Base-by-base conservation (phyloP, 176 grass and related monocot species). In the Bothriochloa decipiens region DNA sequence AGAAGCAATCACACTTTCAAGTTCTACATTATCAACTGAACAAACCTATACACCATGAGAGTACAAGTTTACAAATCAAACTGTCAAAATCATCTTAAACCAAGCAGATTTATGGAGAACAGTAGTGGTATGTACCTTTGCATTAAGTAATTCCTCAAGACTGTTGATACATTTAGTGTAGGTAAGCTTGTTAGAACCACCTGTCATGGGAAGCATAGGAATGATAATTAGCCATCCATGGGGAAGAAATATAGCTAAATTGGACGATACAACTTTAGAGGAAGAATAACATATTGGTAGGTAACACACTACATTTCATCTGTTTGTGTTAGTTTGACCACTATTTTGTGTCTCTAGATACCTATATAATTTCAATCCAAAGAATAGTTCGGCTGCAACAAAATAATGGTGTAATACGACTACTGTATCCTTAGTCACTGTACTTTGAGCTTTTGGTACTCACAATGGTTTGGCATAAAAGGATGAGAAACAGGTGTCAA, bases 91-190 rank as follows among this genome's bases (percentile, higher is more conserved):
- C 10, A 68, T 39, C 46, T 81, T 37, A 69, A 81, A 40, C 43
- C 36, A 40, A 83, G 49, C 25, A 28, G 65, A 86, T 60, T 52
- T 68, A 46, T 70, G 45, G 75, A 16, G n/a, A 62, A 40, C 6
- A 71, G n/a, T 41, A 53, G 58, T 81, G 65, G 37, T 75, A 16
- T 60, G 75, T 80, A 98, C 95, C 92, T 98, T 95, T 73, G 91
- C 92, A 88, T 95, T 86, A 77, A 98, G 89, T 72, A 98, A 90
- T 80, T 85, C 84, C 80, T 98, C 95, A 9, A 98, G 92, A 83
- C 92, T 98, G 68, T 98, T 98, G 81, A 98, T 93, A 84, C 91
- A 91, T 93, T 98, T 98, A 69, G 92, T 95, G 80, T 91, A 98
- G 73, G 64, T 93, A 81, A 84, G 40, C 81, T 82, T 81, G 76